Conservation (phyloP, 495 filamentous ascomycete genomes). For the Xylaria venustula region DNA sequence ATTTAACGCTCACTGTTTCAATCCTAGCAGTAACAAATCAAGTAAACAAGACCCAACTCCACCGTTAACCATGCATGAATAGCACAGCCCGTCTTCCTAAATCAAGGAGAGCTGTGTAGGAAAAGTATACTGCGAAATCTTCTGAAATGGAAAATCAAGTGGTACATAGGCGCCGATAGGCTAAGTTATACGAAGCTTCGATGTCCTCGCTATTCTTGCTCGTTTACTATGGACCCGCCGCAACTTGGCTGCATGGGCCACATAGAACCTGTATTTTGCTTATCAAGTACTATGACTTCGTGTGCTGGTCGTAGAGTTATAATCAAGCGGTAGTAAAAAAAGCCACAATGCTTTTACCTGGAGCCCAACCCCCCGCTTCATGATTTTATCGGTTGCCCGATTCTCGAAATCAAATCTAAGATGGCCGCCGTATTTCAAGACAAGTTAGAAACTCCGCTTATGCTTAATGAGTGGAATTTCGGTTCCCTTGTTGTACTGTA, state of each 20-base stretch:
- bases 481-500: background rate
- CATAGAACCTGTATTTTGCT: background rate
- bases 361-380: slow-evolving; percentile 7
- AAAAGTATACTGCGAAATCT: background rate
- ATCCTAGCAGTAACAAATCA: background rate
- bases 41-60: slow-evolving; percentile 5
- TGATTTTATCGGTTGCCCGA: slow-evolving; percentile 6
- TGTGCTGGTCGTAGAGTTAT: background rate
- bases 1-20: background rate
- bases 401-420: slow-evolving; percentile 14
- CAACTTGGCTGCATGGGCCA: background rate
- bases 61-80: background rate
- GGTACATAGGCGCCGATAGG: background rate
- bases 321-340: slow-evolving; percentile 1
- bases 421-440: slow-evolving; percentile 1
- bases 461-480: background rate
- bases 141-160: background rate
- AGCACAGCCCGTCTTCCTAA: background rate
- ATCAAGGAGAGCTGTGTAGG: background rate
- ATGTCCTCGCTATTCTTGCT: background rate
- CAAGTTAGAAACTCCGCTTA: slow-evolving; percentile 11
- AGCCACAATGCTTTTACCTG: slow-evolving; percentile 11
- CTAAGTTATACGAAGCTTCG: background rate
- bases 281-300: background rate
- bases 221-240: background rate